Percentiles rank a stretch among this genome's conserved stretches.
phyloP scores from a whole-genome alignment of 2,329 filamentous ascomycete genomes.

The Aureobasidium musti region DNA sequence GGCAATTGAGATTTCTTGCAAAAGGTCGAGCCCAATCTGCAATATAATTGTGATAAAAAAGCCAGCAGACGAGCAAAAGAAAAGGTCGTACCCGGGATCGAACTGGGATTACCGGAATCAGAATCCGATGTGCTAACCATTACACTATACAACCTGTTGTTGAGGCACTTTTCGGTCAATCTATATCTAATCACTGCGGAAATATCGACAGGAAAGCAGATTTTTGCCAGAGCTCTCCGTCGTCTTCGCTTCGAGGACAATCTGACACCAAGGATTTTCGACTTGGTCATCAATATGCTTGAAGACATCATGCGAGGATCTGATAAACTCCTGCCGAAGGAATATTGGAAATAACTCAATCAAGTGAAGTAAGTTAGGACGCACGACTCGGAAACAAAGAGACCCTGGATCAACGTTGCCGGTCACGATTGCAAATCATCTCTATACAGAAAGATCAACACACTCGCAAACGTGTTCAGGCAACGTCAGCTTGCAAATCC shows the following conservation, averaged over 20 bases:
- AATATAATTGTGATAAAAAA: too few relatives aligned
- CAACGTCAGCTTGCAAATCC: conserved; percentile 21
- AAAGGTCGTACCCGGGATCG: conserved; percentile 28
- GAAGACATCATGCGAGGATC: background rate
- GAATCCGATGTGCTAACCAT: conserved; percentile 30
- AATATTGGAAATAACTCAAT: background rate
- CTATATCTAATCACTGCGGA: too few relatives aligned
- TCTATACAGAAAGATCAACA: conserved; percentile 12
- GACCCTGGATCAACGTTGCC: conserved; percentile 20
- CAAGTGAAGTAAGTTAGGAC: too few relatives aligned
- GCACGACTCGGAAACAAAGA: background rate
- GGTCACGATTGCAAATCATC: conserved; percentile 14
- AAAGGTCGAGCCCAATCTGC: background rate
- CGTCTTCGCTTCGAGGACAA: too few relatives aligned
- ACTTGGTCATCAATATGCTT: background rate
- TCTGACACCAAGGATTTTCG: background rate
- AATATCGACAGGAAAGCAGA: too few relatives aligned
- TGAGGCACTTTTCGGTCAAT: background rate
- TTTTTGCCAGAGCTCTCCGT: too few relatives aligned
- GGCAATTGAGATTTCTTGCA: background rate
- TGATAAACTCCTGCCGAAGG: conserved; percentile 19
- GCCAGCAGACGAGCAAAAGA: background rate
- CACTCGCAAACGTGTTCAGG: conserved; percentile 9
- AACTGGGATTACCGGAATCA: conserved; percentile 29
- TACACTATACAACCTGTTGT: conserved; percentile 28